Percentiles rank a stretch among this genome's conserved stretches.
phyloP scores from a whole-genome alignment of 2,329 filamentous ascomycete species.

The Aspergillus felis region DNA sequence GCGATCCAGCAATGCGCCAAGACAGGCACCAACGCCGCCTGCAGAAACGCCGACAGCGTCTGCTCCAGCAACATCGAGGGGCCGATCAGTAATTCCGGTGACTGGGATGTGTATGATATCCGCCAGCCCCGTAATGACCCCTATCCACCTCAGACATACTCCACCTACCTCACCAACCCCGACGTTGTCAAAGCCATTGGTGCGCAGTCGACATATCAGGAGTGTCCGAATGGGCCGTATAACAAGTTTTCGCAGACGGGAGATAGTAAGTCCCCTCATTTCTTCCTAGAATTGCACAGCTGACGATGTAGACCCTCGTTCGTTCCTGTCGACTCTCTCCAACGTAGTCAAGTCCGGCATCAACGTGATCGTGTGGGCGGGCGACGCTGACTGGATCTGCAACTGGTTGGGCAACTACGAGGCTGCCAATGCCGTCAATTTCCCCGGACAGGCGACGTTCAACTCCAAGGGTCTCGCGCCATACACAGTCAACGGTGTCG shows the following conservation, averaged over 20 bases:
- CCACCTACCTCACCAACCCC: conserved; percentile 37
- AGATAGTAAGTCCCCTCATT: conserved; percentile 28
- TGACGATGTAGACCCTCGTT: conserved; percentile 35
- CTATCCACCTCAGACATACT: conserved; percentile 41
- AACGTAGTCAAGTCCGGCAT: conserved; percentile 48
- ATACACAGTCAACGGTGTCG: conserved; percentile 49
- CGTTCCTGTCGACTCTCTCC: conserved; percentile 44
- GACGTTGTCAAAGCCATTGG: conserved; percentile 44
- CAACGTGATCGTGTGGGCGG: conserved; percentile 52
- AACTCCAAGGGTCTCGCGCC: conserved; percentile 29
- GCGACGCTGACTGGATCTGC: conserved; percentile 57
- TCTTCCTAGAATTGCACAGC: not conserved
- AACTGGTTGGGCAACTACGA: conserved; percentile 54
- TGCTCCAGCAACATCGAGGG: conserved; percentile 39
- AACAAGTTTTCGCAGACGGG: conserved; percentile 40
- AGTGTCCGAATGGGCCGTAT: conserved; percentile 39
- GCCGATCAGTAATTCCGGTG: conserved; percentile 21
- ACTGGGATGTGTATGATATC: conserved; percentile 46
- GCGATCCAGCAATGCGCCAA: conserved; percentile 36
- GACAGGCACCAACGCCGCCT: conserved; percentile 28
- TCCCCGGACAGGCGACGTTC: conserved; percentile 41
- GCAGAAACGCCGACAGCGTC: conserved; percentile 28
- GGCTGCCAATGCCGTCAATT: conserved; percentile 47
- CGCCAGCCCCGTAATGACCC: conserved; percentile 36
- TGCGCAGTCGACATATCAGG: conserved; percentile 39